Percentiles rank a stretch among this genome's conserved stretches.
Evolutionary conservation across 306 rosid species (phyloP).

Genomic region (Cajanus cajan): DNA sequence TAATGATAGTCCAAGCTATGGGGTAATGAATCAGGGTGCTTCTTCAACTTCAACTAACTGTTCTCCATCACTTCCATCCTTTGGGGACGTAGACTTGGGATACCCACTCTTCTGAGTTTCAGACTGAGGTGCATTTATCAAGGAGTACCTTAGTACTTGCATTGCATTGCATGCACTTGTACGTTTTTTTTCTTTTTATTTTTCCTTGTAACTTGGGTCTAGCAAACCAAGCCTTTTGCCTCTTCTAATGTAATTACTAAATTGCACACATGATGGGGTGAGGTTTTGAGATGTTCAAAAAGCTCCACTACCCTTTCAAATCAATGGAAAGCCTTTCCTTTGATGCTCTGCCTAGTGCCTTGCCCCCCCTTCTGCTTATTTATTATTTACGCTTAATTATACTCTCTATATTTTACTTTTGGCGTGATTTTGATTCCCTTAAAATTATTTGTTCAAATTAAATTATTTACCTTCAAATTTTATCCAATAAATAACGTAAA

Average conservation of each 20-base stretch:
- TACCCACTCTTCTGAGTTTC: constrained; percentile 49
- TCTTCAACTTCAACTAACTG: constrained; percentile 53
- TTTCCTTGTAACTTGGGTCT: constrained; percentile 41
- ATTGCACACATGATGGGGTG: constrained; percentile 33
- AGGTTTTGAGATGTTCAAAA: constrained; percentile 12
- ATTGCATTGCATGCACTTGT: constrained; percentile 43
- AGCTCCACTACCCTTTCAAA: constrained; percentile 24
- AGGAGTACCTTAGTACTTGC: not conserved
- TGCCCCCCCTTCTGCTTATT: not conserved
- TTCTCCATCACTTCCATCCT: constrained; percentile 56
- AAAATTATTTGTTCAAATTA: not conserved
- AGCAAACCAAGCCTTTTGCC: constrained; percentile 35
- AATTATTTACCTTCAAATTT: not conserved
- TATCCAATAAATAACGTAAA: not conserved
- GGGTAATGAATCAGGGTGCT: constrained; percentile 39
- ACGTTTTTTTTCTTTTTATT: not conserved
- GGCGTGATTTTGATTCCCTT: not conserved
- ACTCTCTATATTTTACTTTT: not conserved
- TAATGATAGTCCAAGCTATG: constrained; percentile 45
- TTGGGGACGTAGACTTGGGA: constrained; percentile 81
- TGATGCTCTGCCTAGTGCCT: constrained; percentile 24
- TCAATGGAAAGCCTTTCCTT: constrained; percentile 33
- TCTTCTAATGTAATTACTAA: constrained; percentile 36
- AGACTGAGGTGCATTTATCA: constrained; percentile 24
- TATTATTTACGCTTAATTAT: not conserved